Conservation (phyloP, 129 eudicot genomes). For the Ambrosia trifida region DNA sequence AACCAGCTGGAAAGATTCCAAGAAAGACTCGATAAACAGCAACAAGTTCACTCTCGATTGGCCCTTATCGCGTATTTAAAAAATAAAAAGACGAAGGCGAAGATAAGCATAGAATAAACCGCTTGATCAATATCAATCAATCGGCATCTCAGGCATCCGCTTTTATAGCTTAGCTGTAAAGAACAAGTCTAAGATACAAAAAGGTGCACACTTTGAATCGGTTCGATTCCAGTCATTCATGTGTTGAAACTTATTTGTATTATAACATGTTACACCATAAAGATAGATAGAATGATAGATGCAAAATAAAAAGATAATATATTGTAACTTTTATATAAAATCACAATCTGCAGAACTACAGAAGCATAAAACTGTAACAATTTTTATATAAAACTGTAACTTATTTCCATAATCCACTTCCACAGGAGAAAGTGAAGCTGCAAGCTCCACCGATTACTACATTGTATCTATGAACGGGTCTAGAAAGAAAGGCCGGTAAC, state of each 20-base stretch:
- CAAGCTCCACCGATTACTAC: constrained; percentile 53
- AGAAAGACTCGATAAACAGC: constrained; percentile 18
- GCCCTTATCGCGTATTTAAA: constrained; percentile 14
- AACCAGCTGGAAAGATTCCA: constrained; percentile 40
- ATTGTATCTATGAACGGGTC: constrained; percentile 59
- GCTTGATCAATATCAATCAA: constrained; percentile 36
- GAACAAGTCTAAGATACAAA: constrained; percentile 40
- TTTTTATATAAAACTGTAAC: constrained; percentile 10
- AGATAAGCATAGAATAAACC: constrained; percentile 55
- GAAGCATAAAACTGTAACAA: constrained; percentile 17
- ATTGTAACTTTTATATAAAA: constrained; percentile 3
- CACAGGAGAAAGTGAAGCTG: constrained; percentile 56
- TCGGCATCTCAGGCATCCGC: constrained; percentile 39
- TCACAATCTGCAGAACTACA: constrained; percentile 25
- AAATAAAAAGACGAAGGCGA: neutral
- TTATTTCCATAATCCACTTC: constrained; percentile 47
- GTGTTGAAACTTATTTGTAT: constrained; percentile 25
- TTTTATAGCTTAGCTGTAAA: constrained; percentile 24
- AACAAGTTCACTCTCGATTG: constrained; percentile 20
- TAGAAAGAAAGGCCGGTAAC: constrained; percentile 70
- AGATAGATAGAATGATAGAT: neutral
- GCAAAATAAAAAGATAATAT: constrained; percentile 1
- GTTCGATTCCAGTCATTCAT: constrained; percentile 35
- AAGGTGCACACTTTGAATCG: constrained; percentile 34
- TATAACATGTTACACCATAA: constrained; percentile 19